These are phyloP conservation scores for Phlebopus sp. DNA, from an alignment of 1,284 basidiomycete genomes.

Conservation along the genomic window DNA sequence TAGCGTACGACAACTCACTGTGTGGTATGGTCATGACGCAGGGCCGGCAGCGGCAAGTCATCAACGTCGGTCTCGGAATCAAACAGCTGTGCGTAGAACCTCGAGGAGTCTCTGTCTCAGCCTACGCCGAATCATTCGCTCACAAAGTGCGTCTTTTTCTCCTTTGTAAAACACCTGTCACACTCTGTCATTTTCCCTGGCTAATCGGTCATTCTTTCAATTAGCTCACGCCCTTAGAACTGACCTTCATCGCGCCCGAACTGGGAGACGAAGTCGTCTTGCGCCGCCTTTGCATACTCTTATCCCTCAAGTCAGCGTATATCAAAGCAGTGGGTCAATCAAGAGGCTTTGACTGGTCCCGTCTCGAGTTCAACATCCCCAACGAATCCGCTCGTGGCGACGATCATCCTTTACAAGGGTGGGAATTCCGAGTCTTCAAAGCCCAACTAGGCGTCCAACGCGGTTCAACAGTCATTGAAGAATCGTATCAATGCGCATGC, in stretches of 20 bases:
- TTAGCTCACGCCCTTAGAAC: slow-evolving; percentile 63
- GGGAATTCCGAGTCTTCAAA: slow-evolving; percentile 80
- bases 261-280: slow-evolving; percentile 61
- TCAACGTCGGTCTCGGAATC: slow-evolving; percentile 75
- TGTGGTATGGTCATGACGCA: slow-evolving; percentile 82
- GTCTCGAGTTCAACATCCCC: slow-evolving; percentile 75
- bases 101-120: slow-evolving; percentile 50
- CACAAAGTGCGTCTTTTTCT: slow-evolving; percentile 58
- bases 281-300: slow-evolving; percentile 68
- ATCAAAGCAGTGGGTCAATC: slow-evolving; percentile 79
- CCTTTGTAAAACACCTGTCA: background rate
- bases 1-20: slow-evolving; percentile 62
- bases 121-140: slow-evolving; percentile 66
- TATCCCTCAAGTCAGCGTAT: slow-evolving; percentile 75
- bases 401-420: slow-evolving; percentile 62
- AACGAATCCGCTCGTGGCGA: slow-evolving; percentile 60
- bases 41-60: slow-evolving; percentile 65
- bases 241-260: slow-evolving; percentile 48
- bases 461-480: slow-evolving; percentile 50
- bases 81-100: slow-evolving; percentile 62
- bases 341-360: slow-evolving; percentile 72
- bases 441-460: slow-evolving; percentile 66
- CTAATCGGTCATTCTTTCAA: background rate
- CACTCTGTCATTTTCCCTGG: background rate
- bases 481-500: slow-evolving; percentile 69